phyloP scores from a whole-genome alignment of 2,329 filamentous ascomycete genomes.

The Diaporthe sp. region DNA sequence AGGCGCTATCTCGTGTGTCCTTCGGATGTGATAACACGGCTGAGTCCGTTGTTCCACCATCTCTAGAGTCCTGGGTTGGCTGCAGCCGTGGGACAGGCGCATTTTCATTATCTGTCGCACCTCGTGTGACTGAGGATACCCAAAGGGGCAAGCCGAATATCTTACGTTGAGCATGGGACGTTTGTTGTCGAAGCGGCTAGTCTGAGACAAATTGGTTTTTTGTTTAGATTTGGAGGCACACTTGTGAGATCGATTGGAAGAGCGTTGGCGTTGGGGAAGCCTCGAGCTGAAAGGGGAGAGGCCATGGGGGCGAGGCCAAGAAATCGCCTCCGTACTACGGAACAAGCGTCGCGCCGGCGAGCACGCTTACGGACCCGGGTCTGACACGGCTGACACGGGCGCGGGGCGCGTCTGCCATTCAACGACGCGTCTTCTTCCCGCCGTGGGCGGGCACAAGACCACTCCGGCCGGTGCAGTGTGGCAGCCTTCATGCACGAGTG shows the following conservation, averaged over 20 bases:
- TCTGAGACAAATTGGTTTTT: conserved; percentile 13
- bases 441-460: conserved; percentile 7
- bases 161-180: background rate
- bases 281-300: conserved; percentile 19
- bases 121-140: background rate
- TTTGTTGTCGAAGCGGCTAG: conserved; percentile 12
- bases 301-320: conserved; percentile 19
- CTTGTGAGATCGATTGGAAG: conserved; percentile 32
- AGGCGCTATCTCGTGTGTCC: background rate
- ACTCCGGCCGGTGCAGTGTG: conserved; percentile 4
- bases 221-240: conserved; percentile 1
- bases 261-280: conserved; percentile 36
- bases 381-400: conserved; percentile 13
- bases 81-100: background rate
- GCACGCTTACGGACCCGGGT: conserved; percentile 28
- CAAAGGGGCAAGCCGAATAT: conserved; percentile 4
- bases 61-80: background rate
- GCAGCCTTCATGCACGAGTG: conserved; percentile 26
- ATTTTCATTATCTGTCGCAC: background rate
- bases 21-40: background rate
- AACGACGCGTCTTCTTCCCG: conserved; percentile 28
- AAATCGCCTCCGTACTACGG: conserved; percentile 18
- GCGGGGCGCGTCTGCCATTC: conserved; percentile 27
- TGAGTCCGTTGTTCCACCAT: background rate
- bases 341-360: conserved; percentile 29